These are phyloP conservation scores for Rhodosporidiobolus odoratus DNA, from an alignment of 768 basidiomycete species.

Conservation along the genomic window DNA sequence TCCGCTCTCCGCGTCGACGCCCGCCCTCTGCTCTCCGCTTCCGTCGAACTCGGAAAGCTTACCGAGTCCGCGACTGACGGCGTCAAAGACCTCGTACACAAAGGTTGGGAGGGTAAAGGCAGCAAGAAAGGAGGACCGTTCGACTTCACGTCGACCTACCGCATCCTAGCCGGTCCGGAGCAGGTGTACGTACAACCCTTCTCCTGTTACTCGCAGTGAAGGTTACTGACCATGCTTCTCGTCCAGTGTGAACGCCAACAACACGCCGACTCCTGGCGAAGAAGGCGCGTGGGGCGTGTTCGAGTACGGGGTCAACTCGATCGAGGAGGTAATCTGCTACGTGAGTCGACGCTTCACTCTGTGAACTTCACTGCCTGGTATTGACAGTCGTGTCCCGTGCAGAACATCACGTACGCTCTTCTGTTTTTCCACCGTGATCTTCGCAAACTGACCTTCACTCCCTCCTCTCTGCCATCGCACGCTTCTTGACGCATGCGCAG, in stretches of 20 bases:
- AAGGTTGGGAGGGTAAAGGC: too few species aligned
- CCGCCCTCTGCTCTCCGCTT: too few species aligned
- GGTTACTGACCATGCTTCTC: background rate
- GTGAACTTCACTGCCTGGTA: too few species aligned
- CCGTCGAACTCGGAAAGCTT: too few species aligned
- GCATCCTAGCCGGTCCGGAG: background rate
- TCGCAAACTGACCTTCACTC: background rate
- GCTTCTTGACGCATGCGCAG: slow-evolving; percentile 33
- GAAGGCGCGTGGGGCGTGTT: slow-evolving; percentile 41
- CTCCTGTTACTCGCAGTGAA: background rate
- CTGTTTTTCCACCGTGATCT: background rate
- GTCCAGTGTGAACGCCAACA: slow-evolving; percentile 39
- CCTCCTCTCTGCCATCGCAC: background rate
- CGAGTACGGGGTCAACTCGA: slow-evolving; percentile 43
- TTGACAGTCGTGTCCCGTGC: too few species aligned
- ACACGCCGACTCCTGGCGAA: slow-evolving; percentile 40
- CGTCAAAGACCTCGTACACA: too few species aligned
- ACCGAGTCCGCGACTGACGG: too few species aligned
- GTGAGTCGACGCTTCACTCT: slow-evolving; percentile 8
- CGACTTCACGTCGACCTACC: slow-evolving; percentile 43
- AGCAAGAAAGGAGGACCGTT: slow-evolving; percentile 38
- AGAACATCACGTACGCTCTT: background rate
- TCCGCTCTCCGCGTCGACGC: too few species aligned
- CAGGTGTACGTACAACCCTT: background rate
- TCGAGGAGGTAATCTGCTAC: slow-evolving; percentile 44